These are phyloP conservation scores for Saposhnikovia divaricata DNA, from an alignment of 129 eudicot species.

Conservation along the genomic window DNA sequence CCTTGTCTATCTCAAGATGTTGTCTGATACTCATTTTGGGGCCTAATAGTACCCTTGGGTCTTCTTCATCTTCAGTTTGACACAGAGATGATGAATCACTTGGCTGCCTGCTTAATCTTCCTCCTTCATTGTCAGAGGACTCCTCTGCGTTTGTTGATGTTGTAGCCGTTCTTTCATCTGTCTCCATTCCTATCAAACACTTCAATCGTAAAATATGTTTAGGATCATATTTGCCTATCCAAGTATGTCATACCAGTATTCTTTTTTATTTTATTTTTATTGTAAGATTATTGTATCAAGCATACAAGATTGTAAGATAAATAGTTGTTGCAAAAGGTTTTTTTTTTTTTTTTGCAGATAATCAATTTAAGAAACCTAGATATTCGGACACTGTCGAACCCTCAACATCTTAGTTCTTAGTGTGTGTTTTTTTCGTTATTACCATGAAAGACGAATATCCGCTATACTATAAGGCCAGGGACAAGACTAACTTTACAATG, in stretches of 20 bases:
- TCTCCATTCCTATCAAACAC: background rate
- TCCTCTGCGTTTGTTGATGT: constrained; percentile 32
- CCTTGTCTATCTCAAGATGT: constrained; percentile 84
- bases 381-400: background rate
- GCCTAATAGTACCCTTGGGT: constrained; percentile 51
- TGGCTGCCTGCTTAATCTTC: constrained; percentile 23
- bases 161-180: constrained; percentile 10
- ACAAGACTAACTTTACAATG: background rate
- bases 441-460: no score
- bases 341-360: no score
- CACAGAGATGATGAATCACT: constrained; percentile 46
- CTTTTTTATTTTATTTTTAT: no score
- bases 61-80: constrained; percentile 77
- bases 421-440: no score
- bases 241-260: no score
- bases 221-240: background rate
- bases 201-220: background rate
- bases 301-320: background rate
- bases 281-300: background rate
- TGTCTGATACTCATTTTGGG: constrained; percentile 63
- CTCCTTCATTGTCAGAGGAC: constrained; percentile 27
- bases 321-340: no score
- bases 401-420: background rate
- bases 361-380: background rate
- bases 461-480: no score